Evolutionary conservation across 306 rosid species (phyloP).

Genomic region (Pterocarpus santalinus): DNA sequence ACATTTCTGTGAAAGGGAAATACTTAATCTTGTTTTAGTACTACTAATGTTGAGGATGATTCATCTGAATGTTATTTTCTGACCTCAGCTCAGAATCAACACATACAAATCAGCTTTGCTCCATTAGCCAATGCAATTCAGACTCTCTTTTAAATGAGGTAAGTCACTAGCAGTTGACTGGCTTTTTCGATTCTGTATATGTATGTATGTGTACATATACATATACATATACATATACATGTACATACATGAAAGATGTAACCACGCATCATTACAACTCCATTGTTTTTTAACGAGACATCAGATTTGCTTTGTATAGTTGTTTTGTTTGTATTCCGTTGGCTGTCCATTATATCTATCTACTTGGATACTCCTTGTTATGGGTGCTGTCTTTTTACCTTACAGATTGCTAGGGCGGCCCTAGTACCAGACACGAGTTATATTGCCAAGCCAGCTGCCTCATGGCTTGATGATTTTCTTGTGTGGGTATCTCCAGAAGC

Average conservation of each 20-base stretch:
- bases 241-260: not conserved
- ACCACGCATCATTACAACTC: constrained; percentile 2
- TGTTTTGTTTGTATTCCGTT: constrained; percentile 4
- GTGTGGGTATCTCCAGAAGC: constrained; percentile 99
- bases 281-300: constrained; percentile 25
- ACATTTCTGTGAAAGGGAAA: constrained; percentile 30
- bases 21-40: constrained; percentile 39
- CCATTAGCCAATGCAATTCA: constrained; percentile 92
- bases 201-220: no score
- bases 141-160: constrained; percentile 95
- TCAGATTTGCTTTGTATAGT: constrained; percentile 23
- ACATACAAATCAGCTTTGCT: constrained; percentile 90
- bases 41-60: constrained; percentile 43
- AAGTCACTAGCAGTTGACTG: constrained; percentile 32
- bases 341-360: not conserved
- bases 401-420: constrained; percentile 85
- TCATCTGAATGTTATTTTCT: constrained; percentile 51
- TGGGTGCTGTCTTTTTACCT: constrained; percentile 40
- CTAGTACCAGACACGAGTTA: constrained; percentile 84
- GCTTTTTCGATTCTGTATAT: constrained; percentile 26
- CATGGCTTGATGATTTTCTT: constrained; percentile 99
- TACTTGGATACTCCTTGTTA: constrained; percentile 23
- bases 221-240: no score
- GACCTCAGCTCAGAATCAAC: constrained; percentile 86
- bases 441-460: constrained; percentile 98